phyloP scores from a whole-genome alignment of 164 flowering plant species.

The Umbilicus rupestris region DNA sequence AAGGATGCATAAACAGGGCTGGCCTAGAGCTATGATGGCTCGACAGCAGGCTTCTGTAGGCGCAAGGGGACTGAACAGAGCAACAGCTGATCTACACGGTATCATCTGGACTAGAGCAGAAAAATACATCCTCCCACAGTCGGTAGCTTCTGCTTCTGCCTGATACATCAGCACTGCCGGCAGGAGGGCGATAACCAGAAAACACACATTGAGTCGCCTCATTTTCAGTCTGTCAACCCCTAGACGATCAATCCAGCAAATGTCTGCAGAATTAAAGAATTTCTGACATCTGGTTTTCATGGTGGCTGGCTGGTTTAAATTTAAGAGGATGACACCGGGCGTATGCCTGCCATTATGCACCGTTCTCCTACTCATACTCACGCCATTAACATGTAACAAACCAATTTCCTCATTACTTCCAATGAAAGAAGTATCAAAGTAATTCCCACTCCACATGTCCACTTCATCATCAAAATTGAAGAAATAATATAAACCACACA shows the following conservation, averaged over 20 bases:
- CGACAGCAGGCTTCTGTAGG: constrained; percentile 75
- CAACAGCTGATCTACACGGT: constrained; percentile 74
- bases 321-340: not conserved
- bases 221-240: not conserved
- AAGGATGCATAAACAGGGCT: constrained; percentile 70
- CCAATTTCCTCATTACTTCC: not conserved
- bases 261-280: not conserved
- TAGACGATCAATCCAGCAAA: not conserved
- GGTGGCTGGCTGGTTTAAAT: not conserved
- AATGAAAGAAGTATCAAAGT: not conserved
- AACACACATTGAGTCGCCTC: not conserved
- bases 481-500: not conserved
- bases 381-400: not conserved
- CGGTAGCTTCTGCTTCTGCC: constrained; percentile 24
- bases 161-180: constrained; percentile 12
- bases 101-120: constrained; percentile 63
- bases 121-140: constrained; percentile 62
- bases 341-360: not conserved
- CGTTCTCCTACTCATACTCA: not conserved
- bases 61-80: constrained; percentile 60
- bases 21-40: constrained; percentile 59
- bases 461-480: not conserved
- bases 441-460: not conserved
- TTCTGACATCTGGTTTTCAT: not conserved
- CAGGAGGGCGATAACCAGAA: not conserved